These are phyloP conservation scores for Fusarium nelsonii DNA, from an alignment of 2,329 filamentous ascomycete genomes.

Conservation along the genomic window DNA sequence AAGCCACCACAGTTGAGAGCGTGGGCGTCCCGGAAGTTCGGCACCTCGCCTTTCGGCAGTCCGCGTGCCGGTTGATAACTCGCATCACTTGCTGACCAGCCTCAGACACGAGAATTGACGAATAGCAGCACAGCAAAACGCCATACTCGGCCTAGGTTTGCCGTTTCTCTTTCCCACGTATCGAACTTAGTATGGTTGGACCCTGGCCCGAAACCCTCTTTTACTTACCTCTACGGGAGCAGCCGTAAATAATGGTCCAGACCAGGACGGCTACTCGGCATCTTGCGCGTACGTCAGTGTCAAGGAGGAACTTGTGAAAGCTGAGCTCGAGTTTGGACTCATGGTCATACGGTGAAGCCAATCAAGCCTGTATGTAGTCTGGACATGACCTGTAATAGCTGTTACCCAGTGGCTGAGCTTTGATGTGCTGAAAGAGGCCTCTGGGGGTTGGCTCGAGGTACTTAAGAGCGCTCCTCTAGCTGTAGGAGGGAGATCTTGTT, in stretches of 20 bases:
- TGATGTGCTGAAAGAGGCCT: slow-evolving; percentile 17
- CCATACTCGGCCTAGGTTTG: slow-evolving; percentile 39
- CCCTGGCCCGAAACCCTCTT: slow-evolving; percentile 21
- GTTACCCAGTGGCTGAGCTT: slow-evolving; percentile 22
- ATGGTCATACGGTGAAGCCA: slow-evolving; percentile 21
- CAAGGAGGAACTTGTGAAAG: background rate
- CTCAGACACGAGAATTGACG: slow-evolving; percentile 7
- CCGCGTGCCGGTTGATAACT: slow-evolving; percentile 40
- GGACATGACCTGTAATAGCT: slow-evolving; percentile 4
- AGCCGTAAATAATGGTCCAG: slow-evolving; percentile 17
- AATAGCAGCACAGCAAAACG: slow-evolving; percentile 30
- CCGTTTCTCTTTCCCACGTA: slow-evolving; percentile 18
- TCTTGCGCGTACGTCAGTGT: slow-evolving; percentile 34
- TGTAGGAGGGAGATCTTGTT: slow-evolving; percentile 31
- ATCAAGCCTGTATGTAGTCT: slow-evolving; percentile 14
- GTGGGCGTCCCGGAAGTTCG: slow-evolving; percentile 47
- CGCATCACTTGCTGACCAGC: slow-evolving; percentile 31
- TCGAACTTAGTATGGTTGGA: background rate
- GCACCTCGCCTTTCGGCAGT: slow-evolving; percentile 43
- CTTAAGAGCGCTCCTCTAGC: slow-evolving; percentile 30
- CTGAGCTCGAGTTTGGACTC: background rate
- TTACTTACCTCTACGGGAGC: slow-evolving; percentile 20
- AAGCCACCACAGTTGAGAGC: slow-evolving; percentile 7
- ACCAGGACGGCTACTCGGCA: slow-evolving; percentile 38
- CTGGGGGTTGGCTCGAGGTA: slow-evolving; percentile 28